Percentiles rank a stretch among this genome's conserved stretches.
Conservation (phyloP, 305 asterid genomes). For the Nicotiana rustica region DNA sequence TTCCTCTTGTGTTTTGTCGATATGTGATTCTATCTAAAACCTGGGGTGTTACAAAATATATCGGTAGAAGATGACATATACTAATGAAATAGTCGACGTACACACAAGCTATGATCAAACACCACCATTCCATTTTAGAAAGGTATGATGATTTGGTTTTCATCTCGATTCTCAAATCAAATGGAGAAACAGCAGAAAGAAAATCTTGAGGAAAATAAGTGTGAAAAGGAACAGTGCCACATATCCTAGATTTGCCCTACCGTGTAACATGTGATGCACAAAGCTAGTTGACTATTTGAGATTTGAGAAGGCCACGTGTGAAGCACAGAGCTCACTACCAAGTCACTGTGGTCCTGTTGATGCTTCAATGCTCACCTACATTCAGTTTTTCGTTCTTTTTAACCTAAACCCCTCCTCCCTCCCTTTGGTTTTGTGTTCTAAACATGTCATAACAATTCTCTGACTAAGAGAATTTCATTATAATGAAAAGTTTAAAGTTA, state of each 20-base stretch:
- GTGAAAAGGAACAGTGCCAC: conserved; percentile 34
- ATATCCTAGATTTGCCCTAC: conserved; percentile 21
- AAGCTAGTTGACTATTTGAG: conserved; percentile 33
- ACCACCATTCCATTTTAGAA: not conserved
- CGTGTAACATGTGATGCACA: conserved; percentile 21
- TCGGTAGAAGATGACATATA: not conserved
- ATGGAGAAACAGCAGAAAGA: conserved; percentile 20
- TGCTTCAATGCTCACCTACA: conserved; percentile 17
- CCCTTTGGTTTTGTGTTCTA: too few species aligned
- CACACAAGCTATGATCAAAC: not conserved
- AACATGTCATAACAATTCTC: too few species aligned
- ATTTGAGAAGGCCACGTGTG: conserved; percentile 29
- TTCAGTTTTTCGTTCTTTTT: not conserved
- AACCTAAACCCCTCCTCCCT: not conserved
- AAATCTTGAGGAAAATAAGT: conserved; percentile 23
- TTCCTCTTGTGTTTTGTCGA: too few species aligned
- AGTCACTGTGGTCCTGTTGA: conserved; percentile 20
- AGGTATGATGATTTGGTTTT: not conserved
- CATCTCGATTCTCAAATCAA: not conserved
- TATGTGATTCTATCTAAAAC: too few species aligned
- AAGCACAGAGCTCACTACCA: not conserved
- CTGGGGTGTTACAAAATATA: too few species aligned
- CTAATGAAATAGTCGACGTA: not conserved
- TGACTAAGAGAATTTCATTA: too few species aligned
- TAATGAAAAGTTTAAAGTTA: not conserved